Conservation (phyloP, 2,329 filamentous ascomycete species). For the Curvularia eragrostidis region DNA sequence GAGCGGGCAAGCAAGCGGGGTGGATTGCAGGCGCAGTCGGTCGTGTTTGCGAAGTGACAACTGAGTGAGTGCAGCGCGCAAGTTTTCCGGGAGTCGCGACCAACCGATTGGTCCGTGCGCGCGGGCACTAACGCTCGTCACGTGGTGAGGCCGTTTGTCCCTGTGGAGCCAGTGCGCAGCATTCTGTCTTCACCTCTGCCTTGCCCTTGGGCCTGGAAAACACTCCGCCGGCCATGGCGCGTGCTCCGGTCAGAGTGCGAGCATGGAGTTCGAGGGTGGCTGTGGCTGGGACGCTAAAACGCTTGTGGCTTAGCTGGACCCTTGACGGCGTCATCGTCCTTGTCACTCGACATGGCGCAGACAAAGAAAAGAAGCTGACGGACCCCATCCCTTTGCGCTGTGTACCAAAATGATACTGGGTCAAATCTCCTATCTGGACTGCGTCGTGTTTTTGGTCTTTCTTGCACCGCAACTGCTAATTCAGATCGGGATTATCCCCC, state of each 20-base stretch:
- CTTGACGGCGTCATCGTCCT: slow-evolving; percentile 30
- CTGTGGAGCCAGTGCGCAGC: neutral
- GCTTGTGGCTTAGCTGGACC: slow-evolving; percentile 25
- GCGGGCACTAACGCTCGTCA: slow-evolving; percentile 5
- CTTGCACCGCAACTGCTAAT: slow-evolving; percentile 74
- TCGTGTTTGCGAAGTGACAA: slow-evolving; percentile 24
- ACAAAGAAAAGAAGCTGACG: neutral
- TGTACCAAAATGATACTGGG: slow-evolving; percentile 70
- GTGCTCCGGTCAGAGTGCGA: slow-evolving; percentile 1
- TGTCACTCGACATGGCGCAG: slow-evolving; percentile 5
- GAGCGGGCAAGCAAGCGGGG: slow-evolving; percentile 12
- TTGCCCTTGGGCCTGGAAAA: neutral
- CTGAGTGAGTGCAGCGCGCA: slow-evolving; percentile 21
- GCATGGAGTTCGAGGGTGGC: neutral
- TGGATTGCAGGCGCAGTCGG: slow-evolving; percentile 14
- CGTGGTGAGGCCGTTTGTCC: slow-evolving; percentile 5
- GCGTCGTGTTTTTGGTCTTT: slow-evolving; percentile 73
- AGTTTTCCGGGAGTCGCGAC: slow-evolving; percentile 27
- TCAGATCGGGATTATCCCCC: slow-evolving; percentile 68
- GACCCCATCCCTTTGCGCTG: slow-evolving; percentile 1
- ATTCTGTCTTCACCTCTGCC: neutral
- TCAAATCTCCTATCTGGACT: slow-evolving; percentile 78
- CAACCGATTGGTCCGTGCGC: slow-evolving; percentile 22
- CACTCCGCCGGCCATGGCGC: neutral
- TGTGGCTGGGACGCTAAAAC: slow-evolving; percentile 23